Base-by-base conservation (phyloP, 108 stramenopile genomes). In the Cyclotella kingstonii region DNA sequence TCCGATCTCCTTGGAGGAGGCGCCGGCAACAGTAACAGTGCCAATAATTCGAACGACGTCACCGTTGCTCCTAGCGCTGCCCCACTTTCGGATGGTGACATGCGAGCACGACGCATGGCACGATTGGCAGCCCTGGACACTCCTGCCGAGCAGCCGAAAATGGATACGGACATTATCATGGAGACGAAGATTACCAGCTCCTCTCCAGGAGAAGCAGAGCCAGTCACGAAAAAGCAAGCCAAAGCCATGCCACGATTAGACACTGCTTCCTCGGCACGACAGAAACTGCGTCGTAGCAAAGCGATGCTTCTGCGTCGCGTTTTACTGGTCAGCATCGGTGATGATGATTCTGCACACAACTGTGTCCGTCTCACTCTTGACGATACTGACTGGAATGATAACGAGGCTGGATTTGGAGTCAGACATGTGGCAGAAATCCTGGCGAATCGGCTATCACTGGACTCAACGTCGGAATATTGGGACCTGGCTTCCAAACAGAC, bases 101-200 rank as follows among this genome's bases (percentile, higher is more conserved):
- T 93, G 57, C 81, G 91, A 26, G 91, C 82, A 9, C 82, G 81
- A 41, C 84, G 91, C 19, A 66, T 93, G 68, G 87, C 86, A 6
- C 62, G 87, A 54, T 76, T 93, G 71, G 80, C 64, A 10, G 67
- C 70, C 10, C 38, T 73, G 51, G 70, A 66, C 11, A 72, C 57
- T 29, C 25, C 52, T 49, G 21, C 6, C 31, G 39, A 40, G n/a
- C 41, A 75, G 5, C 54, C 54, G 11, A 36, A 18, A 19, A 38
- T 52, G 46, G 27, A 43, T 9, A 18, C 56, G 30, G 40, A 22
- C 25, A 34, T 48, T 54, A 11, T 38, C 62, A 3, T 10, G 45
- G 39, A 34, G 27, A 45, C 63, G 62, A 26, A 54, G 15, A 35
- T 23, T 48, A 27, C 62, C 21, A 41, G 47, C 10, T 18, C 66